Conservation (phyloP, 2,329 filamentous ascomycete species). For the Nakataea oryzae region DNA sequence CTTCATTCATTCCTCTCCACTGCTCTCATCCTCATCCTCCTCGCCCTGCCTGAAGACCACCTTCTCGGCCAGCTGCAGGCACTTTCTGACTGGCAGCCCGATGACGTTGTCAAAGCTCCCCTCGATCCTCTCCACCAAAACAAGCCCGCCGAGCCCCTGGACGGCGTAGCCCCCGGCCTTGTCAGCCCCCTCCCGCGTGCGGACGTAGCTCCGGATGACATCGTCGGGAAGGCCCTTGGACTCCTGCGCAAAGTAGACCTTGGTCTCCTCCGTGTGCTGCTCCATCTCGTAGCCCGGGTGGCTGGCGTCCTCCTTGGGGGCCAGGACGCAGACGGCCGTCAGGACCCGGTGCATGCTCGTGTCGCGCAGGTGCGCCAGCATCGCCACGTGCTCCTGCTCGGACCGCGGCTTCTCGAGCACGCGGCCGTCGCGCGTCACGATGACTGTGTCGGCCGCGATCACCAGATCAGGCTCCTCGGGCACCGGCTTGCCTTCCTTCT, state of each 20-base stretch:
- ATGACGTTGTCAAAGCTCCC: constrained; percentile 92
- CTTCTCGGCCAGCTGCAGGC: constrained; percentile 75
- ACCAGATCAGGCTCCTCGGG: constrained; percentile 67
- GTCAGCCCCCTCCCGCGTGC: constrained; percentile 83
- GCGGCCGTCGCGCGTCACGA: constrained; percentile 63
- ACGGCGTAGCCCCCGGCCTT: constrained; percentile 96
- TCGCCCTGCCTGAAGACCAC: constrained; percentile 68
- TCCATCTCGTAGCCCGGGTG: constrained; percentile 81
- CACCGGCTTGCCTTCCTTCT: constrained; percentile 16
- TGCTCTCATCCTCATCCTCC: constrained; percentile 41
- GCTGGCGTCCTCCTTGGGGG: constrained; percentile 67
- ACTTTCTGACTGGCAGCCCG: constrained; percentile 71
- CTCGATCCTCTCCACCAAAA: constrained; percentile 82
- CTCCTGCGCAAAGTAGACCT: constrained; percentile 71
- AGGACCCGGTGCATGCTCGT: constrained; percentile 69
- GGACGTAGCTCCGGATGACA: constrained; percentile 67
- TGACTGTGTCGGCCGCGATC: constrained; percentile 83
- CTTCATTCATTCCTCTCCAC: constrained; percentile 22
- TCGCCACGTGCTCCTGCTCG: constrained; percentile 71
- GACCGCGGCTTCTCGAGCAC: constrained; percentile 87
- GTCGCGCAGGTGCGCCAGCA: constrained; percentile 76
- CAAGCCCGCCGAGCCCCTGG: constrained; percentile 76
- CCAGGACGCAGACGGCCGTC: constrained; percentile 76
- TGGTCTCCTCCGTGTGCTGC: constrained; percentile 79
- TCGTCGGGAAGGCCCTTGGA: constrained; percentile 58